Conservation (phyloP, 2,329 filamentous ascomycete genomes). For the Aphanoascus verrucosus region DNA sequence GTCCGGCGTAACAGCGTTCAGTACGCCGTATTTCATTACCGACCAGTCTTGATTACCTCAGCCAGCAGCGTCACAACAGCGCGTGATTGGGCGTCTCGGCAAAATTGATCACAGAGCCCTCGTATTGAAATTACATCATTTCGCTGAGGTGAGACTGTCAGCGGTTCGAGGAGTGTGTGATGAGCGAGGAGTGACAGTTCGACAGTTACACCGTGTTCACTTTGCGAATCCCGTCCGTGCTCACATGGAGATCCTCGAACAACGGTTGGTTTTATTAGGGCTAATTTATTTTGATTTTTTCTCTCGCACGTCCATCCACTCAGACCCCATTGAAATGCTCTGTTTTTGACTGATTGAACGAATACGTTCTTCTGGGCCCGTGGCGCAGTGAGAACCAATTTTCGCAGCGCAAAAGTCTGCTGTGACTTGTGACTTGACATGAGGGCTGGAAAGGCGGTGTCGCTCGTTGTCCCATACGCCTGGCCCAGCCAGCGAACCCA, state of each 20-base stretch:
- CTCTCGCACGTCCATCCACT: not conserved
- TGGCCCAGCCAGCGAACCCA: not conserved
- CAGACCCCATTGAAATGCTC: not conserved
- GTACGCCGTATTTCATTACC: no score
- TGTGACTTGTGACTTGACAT: not conserved
- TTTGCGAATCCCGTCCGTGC: not conserved
- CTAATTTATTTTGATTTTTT: not conserved
- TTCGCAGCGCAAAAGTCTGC: not conserved
- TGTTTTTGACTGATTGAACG: not conserved
- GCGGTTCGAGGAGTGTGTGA: no score
- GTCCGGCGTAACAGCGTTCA: no score
- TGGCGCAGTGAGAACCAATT: slow-evolving; percentile 4
- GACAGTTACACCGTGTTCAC: not conserved
- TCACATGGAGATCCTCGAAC: not conserved
- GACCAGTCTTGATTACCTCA: no score
- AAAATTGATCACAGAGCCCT: no score
- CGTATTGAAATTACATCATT: no score
- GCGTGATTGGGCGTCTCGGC: no score
- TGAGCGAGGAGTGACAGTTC: no score
- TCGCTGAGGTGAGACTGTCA: no score
- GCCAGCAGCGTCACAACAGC: no score
- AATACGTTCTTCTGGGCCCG: not conserved
- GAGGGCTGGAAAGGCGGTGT: not conserved
- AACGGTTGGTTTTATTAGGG: not conserved
- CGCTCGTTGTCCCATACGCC: not conserved